Evolutionary conservation across 2,329 filamentous ascomycete species (phyloP), one percentile per base, ranked within the genome.

Genomic region (Epichloe sp.): DNA sequence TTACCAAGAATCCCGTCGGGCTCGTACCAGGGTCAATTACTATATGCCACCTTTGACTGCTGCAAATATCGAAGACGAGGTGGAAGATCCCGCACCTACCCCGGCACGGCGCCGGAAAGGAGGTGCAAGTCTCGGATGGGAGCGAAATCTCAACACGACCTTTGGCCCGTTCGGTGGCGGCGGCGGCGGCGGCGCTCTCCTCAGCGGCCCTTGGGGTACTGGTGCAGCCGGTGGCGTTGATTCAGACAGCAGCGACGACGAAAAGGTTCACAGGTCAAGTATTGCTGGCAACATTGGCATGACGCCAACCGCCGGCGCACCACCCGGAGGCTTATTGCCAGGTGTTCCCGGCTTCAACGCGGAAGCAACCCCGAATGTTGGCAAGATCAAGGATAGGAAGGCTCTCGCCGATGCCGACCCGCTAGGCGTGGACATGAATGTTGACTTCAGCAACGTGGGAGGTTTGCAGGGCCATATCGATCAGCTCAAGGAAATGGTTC

Each of bases 401-500:
- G 83, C 88, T 4, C 77, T 96, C 46, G 91, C 91, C 21, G 93
- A 98, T 70, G 88, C 90, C 3, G 93, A 97, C 63, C 93, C 93
- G 44, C 77, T 98, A 3, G 93, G 93, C 10, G 89, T 98, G 36
- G 90, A 97, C 63, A 73, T 91, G 62, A 91, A 82, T 61, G 88
- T 98, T 55, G 90, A 90, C 63, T 96, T 98, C 65, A 91, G 87
- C 65, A 88, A 90, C 57, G 90, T 98, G 51, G 93, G 93, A 62
- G 93, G 93, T 41, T 71, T 98, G 44, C 83, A 95, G 64, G 85
- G 88, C 37, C 91, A 97, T 63, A 96, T 98, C 63, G 89, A 96
- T 63, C 88, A 96, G 66, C 76, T 98, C 55, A 97, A 98, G 68
- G 93, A 98, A 70, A 98, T 98, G 93, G 91, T 98, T 17, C 86